A percentile compares a stretch with the other conserved stretches of the same genome.
These are phyloP conservation scores for Nidula niveotomentosa DNA, from an alignment of 1,284 basidiomycete genomes.

Conservation along the genomic window DNA sequence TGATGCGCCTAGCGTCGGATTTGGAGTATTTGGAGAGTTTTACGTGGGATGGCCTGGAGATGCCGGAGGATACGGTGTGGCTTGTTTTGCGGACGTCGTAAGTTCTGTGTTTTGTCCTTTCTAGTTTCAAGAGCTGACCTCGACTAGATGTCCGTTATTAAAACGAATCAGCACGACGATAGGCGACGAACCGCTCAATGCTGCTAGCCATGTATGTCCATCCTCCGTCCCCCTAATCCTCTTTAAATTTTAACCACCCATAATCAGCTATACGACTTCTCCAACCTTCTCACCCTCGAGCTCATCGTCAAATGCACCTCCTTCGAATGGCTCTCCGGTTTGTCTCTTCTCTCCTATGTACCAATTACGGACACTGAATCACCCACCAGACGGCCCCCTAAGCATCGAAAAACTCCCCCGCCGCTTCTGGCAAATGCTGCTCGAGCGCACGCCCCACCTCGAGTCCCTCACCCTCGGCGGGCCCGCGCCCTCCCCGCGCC, in stretches of 20 bases:
- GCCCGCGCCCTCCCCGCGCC: slow-evolving; percentile 37
- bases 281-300: slow-evolving; percentile 45
- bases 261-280: slow-evolving; percentile 52
- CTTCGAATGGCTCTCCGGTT: slow-evolving; percentile 44
- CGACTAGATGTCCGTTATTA: slow-evolving; percentile 38
- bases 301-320: slow-evolving; percentile 53
- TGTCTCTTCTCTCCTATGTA: slow-evolving; percentile 11
- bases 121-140: not conserved
- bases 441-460: slow-evolving; percentile 47
- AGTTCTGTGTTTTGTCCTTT: slow-evolving; percentile 7
- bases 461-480: slow-evolving; percentile 49
- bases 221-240: slow-evolving; percentile 1
- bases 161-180: slow-evolving; percentile 47
- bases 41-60: slow-evolving; percentile 57
- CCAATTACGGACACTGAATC: not conserved
- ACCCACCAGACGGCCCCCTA: slow-evolving; percentile 33
- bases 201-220: slow-evolving; percentile 43
- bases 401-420: slow-evolving; percentile 36
- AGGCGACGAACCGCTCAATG: slow-evolving; percentile 43
- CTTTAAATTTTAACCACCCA: not conserved
- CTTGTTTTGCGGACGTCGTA: slow-evolving; percentile 45
- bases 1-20: slow-evolving; percentile 33
- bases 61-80: slow-evolving; percentile 55
- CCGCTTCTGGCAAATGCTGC: slow-evolving; percentile 60
- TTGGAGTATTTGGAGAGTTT: slow-evolving; percentile 49